Conservation (phyloP, 768 basidiomycete genomes). For the Amanita jacksonii region DNA sequence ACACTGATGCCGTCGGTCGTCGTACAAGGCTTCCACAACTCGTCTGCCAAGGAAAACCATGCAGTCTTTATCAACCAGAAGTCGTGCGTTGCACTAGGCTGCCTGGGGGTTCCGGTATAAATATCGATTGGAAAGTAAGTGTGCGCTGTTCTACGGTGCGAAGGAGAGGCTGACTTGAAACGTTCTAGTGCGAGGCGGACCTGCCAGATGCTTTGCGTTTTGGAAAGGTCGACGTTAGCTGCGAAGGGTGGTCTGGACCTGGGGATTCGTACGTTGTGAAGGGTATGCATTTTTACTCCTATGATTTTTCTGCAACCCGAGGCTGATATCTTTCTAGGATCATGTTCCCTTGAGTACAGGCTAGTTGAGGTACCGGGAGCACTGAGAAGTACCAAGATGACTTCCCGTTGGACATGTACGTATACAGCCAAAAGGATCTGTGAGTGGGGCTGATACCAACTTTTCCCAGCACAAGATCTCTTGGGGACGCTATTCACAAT, state of each 20-base stretch:
- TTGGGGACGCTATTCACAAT: slow-evolving; percentile 42
- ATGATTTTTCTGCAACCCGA: too few relatives aligned
- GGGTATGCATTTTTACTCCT: slow-evolving; percentile 34
- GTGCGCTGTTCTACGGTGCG: too few relatives aligned
- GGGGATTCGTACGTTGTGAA: slow-evolving; percentile 82
- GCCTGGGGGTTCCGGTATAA: slow-evolving; percentile 60
- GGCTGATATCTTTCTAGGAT: slow-evolving; percentile 60
- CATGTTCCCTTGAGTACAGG: slow-evolving; percentile 80
- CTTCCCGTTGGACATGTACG: slow-evolving; percentile 22
- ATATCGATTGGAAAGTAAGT: slow-evolving; percentile 83
- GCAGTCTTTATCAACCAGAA: slow-evolving; percentile 69
- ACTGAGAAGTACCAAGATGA: slow-evolving; percentile 25
- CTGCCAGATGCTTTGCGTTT: slow-evolving; percentile 76
- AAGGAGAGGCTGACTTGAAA: too few relatives aligned
- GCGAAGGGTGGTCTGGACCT: slow-evolving; percentile 82
- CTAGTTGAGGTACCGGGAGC: slow-evolving; percentile 58
- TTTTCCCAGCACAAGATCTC: slow-evolving; percentile 40
- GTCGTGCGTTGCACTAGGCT: slow-evolving; percentile 78
- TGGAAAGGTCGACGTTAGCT: slow-evolving; percentile 77
- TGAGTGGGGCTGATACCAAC: too few relatives aligned
- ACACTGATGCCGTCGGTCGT: slow-evolving; percentile 50
- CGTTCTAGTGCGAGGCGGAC: slow-evolving; percentile 77
- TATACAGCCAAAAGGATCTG: not conserved
- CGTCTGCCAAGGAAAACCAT: slow-evolving; percentile 70
- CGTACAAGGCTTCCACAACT: slow-evolving; percentile 75